Evolutionary conservation across 2,329 filamentous ascomycete species (phyloP).

Genomic region (Thielaviopsis ethacetica): DNA sequence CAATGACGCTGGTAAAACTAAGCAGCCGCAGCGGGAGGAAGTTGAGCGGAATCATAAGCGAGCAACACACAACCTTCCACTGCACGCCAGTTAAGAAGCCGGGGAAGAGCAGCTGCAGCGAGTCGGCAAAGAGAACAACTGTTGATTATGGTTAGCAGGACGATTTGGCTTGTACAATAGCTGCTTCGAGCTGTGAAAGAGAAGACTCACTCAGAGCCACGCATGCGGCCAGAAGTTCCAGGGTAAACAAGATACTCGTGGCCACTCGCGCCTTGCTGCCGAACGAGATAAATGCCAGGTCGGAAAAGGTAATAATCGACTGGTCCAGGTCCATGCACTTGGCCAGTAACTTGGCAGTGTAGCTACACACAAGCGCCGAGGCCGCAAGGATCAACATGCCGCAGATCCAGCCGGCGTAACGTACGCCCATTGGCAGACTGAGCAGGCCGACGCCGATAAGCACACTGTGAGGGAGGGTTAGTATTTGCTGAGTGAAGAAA

Average conservation of each 20-base stretch:
- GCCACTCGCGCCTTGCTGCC: constrained; percentile 65
- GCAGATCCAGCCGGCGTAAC: constrained; percentile 75
- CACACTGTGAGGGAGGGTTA: constrained; percentile 30
- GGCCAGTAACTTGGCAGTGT: constrained; percentile 71
- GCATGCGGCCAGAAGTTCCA: constrained; percentile 76
- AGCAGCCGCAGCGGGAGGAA: constrained; percentile 71
- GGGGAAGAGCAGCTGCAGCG: constrained; percentile 62
- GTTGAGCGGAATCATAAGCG: constrained; percentile 64
- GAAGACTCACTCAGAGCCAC: constrained; percentile 45
- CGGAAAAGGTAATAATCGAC: constrained; percentile 82
- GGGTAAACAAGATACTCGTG: constrained; percentile 70
- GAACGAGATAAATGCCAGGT: constrained; percentile 82
- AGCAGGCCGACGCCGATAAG: constrained; percentile 81
- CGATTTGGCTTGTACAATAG: not conserved
- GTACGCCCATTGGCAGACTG: constrained; percentile 74
- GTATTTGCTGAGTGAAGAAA: constrained; percentile 1
- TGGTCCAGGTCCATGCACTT: constrained; percentile 79
- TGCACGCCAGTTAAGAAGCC: constrained; percentile 44
- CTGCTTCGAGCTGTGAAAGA: too few species aligned
- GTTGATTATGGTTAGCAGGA: not conserved
- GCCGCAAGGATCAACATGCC: constrained; percentile 60
- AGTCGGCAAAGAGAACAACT: constrained; percentile 86
- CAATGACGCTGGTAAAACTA: constrained; percentile 80
- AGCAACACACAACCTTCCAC: constrained; percentile 76
- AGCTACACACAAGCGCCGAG: constrained; percentile 60